These are phyloP conservation scores for Orbilia javanica DNA, from an alignment of 2,329 filamentous ascomycete genomes.

Conservation along the genomic window DNA sequence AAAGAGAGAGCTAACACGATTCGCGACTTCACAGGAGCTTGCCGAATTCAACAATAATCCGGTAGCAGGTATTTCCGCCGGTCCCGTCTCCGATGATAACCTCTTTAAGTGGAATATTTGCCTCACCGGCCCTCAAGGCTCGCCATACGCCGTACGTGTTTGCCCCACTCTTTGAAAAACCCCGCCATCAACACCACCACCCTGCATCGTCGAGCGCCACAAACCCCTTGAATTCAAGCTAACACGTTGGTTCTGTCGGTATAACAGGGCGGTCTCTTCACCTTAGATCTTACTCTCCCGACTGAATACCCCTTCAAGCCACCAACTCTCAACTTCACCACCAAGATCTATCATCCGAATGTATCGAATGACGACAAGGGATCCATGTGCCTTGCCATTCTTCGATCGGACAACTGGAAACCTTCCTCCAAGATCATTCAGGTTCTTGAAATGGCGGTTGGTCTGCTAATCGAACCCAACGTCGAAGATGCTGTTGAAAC, in stretches of 20 bases:
- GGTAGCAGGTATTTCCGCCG: constrained; percentile 71
- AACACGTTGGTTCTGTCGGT: background rate
- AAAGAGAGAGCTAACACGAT: constrained; percentile 32
- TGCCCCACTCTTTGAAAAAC: constrained; percentile 29
- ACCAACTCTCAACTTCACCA: constrained; percentile 81
- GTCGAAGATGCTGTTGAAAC: constrained; percentile 86
- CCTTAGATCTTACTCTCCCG: constrained; percentile 79
- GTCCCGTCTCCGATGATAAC: constrained; percentile 73
- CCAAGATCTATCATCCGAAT: constrained; percentile 96
- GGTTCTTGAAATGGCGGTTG: constrained; percentile 81
- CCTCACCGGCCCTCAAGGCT: constrained; percentile 75
- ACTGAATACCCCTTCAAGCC: constrained; percentile 91
- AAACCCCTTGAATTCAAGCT: too few relatives aligned
- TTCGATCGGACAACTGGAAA: constrained; percentile 92
- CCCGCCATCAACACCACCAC: constrained; percentile 15
- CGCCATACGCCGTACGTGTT: constrained; percentile 73
- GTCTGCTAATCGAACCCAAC: constrained; percentile 80
- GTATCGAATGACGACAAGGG: constrained; percentile 88
- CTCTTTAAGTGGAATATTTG: constrained; percentile 77
- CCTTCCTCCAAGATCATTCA: constrained; percentile 80
- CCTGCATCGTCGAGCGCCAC: too few relatives aligned
- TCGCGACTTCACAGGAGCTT: constrained; percentile 70
- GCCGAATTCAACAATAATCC: constrained; percentile 71
- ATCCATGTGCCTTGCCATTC: constrained; percentile 84
- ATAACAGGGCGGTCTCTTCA: constrained; percentile 78